Base-by-base conservation (phyloP, 768 basidiomycete genomes). In the Lanmaoa pseudosensibilis region DNA sequence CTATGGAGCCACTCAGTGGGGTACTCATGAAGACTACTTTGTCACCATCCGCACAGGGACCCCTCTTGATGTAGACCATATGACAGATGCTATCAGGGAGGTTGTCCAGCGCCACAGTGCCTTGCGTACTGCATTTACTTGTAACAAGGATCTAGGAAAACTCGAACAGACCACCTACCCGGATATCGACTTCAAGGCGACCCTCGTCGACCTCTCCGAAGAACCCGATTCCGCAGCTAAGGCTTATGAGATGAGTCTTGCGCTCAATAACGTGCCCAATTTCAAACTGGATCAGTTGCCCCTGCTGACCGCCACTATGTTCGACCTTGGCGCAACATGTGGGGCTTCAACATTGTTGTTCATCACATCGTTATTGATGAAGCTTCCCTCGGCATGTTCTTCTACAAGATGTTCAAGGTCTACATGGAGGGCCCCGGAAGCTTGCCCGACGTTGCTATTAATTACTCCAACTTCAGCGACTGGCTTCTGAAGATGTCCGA, bases 1-100 rank as follows among this genome's bases (percentile, higher is more conserved):
- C 39, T 67, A 67, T 18, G 67, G 70, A n/a, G 69, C 70, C 21
- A 71, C 69, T 23, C 69, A 70, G 13, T 71, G 69, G 67, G 69
- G 67, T 39, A 69, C 69, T 4, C 69, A 70, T 18, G 69, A 70
- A 46, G 65, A 69, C 33, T 63, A 59, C 53, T 59, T 66, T 7
- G 53, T 63, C 37, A 63, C 52, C 12, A 27, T 66, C 38, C 25
- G 39, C 23, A 52, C 68, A 16, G 67, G 69, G 44, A 68, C 60
- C 2, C 33, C 69, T 9, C 53, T 71, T 38, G 70, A 70, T 40
- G 50, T 66, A 2, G 66, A 70, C 19, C 60, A 60, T 8, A 70
- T 72, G 69, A 46, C 52, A 30, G 65, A 61, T 10, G 69, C 70
- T 3, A 59, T 71, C 8, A 50, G 33, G 34, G 69, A 71, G 56